phyloP scores from a whole-genome alignment of 371 early-diverging fungal species.

The Amoeboaphelidium protococcarum region DNA sequence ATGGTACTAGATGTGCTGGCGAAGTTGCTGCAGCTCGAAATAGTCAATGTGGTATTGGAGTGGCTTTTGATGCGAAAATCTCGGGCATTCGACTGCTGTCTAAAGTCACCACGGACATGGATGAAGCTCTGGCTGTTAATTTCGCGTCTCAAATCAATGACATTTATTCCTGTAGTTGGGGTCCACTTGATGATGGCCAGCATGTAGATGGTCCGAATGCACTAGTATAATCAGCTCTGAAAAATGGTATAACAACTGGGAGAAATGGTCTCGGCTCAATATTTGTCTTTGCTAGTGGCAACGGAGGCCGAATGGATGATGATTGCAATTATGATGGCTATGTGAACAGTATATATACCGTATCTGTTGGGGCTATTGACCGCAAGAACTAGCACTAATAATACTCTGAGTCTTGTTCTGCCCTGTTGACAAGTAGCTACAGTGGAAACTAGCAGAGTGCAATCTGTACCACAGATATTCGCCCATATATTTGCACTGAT shows the following conservation, averaged over 20 bases:
- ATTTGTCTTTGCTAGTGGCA: slow-evolving; percentile 9
- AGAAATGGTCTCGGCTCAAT: slow-evolving; percentile 7
- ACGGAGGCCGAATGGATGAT: slow-evolving; percentile 6
- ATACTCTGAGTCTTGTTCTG: slow-evolving; percentile 8
- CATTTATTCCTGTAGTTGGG: slow-evolving; percentile 2
- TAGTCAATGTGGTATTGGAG: slow-evolving; percentile 1
- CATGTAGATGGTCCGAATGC: slow-evolving; percentile 7
- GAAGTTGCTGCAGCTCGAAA: slow-evolving; percentile 56
- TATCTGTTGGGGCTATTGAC: slow-evolving; percentile 8
- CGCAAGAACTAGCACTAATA: slow-evolving; percentile 1
- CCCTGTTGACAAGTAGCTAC: slow-evolving; percentile 5
- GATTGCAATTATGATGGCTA: slow-evolving; percentile 11
- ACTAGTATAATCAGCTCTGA: slow-evolving; percentile 3
- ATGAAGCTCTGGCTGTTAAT: neutral
- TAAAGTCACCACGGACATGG: neutral
- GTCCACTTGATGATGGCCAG: slow-evolving; percentile 8
- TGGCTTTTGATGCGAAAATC: neutral
- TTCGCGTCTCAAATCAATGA: neutral
- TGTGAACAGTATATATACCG: slow-evolving; percentile 8
- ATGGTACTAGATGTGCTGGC: slow-evolving; percentile 92
- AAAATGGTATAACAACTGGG: slow-evolving; percentile 3
- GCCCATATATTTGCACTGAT: slow-evolving; percentile 4
- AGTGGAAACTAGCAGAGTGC: slow-evolving; percentile 2
- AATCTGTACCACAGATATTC: neutral
- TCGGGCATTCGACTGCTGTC: slow-evolving; percentile 4